Conservation (phyloP, 2,329 filamentous ascomycete genomes). For the Nemania sp. region DNA sequence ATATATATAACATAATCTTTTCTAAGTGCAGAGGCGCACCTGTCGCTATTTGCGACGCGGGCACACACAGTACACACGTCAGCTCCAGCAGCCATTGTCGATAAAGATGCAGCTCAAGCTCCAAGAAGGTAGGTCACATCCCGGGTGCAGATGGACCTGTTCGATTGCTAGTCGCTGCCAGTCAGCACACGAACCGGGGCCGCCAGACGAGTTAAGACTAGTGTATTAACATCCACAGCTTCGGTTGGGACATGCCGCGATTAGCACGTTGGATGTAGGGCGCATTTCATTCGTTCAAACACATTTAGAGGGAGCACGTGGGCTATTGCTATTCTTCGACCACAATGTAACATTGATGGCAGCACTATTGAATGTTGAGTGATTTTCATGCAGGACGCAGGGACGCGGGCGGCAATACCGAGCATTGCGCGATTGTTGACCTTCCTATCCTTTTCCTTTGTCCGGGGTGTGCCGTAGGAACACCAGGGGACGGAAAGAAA, state of each 20-base stretch:
- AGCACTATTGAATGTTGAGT: neutral
- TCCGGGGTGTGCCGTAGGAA: no score
- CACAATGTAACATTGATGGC: conserved; percentile 5
- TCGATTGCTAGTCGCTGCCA: neutral
- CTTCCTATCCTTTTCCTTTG: no score
- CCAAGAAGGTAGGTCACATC: conserved; percentile 10
- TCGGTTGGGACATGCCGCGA: neutral
- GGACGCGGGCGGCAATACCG: neutral
- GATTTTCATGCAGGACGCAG: neutral
- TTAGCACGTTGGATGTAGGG: conserved; percentile 16
- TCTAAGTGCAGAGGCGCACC: neutral
- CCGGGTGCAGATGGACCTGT: neutral
- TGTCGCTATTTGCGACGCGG: neutral
- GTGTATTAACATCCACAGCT: neutral
- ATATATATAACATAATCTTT: neutral
- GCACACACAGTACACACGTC: neutral
- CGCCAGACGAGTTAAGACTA: neutral
- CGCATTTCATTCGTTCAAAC: conserved; percentile 7
- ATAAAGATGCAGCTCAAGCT: neutral
- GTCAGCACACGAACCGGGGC: neutral
- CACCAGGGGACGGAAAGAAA: neutral
- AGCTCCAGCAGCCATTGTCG: conserved; percentile 1
- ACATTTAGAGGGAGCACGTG: conserved; percentile 12
- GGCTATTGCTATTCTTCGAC: conserved; percentile 17
- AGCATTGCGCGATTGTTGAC: neutral